These are phyloP conservation scores for Entamoeba histolytica DNA, from an alignment of 208 protist genomes.

Conservation along the genomic window DNA sequence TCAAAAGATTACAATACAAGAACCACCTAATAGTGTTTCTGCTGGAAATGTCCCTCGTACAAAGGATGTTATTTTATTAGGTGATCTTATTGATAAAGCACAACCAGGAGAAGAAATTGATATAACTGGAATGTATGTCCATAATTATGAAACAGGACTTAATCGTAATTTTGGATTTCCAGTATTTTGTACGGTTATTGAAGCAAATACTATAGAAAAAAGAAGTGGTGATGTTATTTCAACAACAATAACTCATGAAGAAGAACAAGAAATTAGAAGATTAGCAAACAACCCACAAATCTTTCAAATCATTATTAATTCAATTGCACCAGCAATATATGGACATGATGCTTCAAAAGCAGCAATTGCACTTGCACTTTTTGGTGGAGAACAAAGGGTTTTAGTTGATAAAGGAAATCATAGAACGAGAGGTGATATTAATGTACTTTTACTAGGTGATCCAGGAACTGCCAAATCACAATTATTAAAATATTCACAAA, in stretches of 20 bases:
- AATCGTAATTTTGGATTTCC: background rate
- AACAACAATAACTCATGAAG: background rate
- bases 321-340: slow-evolving; percentile 12
- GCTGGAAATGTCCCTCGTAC: background rate
- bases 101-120: background rate
- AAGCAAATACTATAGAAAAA: background rate
- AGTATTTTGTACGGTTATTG: background rate
- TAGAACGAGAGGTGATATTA: slow-evolving; percentile 55
- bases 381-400: slow-evolving; percentile 73
- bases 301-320: slow-evolving; percentile 23
- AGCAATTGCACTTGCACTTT: background rate
- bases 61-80: background rate
- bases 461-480: slow-evolving; percentile 78
- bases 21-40: background rate
- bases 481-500: slow-evolving; percentile 66
- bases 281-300: background rate
- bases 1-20: slow-evolving; percentile 49
- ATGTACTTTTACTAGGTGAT: slow-evolving; percentile 91
- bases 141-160: background rate
- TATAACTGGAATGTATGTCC: background rate
- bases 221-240: background rate
- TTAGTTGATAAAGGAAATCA: slow-evolving; percentile 50
- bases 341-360: slow-evolving; percentile 37
- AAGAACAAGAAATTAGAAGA: background rate
- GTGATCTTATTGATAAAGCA: background rate